phyloP scores from a whole-genome alignment of 2,329 filamentous ascomycete genomes.

The Clonostachys rhizophaga region DNA sequence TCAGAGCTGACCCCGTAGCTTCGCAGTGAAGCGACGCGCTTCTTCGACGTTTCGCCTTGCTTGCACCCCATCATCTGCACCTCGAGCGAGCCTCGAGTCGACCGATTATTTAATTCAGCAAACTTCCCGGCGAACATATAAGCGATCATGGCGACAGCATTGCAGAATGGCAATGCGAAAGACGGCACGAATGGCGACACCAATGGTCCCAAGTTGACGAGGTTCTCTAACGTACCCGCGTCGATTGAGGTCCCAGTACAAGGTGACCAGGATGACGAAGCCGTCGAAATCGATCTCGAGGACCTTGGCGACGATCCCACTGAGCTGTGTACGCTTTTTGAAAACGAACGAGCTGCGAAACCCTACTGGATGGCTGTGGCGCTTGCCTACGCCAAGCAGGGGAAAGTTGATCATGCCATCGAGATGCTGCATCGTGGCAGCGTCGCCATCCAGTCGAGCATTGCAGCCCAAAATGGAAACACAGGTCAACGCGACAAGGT shows the following conservation, averaged over 20 bases:
- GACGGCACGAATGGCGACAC: slow-evolving; percentile 35
- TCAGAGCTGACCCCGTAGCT: too few species aligned
- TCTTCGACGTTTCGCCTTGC: too few species aligned
- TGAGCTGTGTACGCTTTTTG: slow-evolving; percentile 89
- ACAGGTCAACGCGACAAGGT: slow-evolving; percentile 77
- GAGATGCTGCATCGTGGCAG: slow-evolving; percentile 71
- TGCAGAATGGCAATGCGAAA: slow-evolving; percentile 37
- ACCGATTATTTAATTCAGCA: too few species aligned
- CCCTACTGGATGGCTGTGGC: slow-evolving; percentile 98
- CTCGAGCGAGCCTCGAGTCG: too few species aligned
- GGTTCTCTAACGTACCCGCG: slow-evolving; percentile 61
- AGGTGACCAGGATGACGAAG: slow-evolving; percentile 61
- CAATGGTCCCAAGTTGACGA: slow-evolving; percentile 39
- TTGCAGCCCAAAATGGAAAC: slow-evolving; percentile 24
- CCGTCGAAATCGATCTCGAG: slow-evolving; percentile 89
- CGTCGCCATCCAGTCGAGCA: slow-evolving; percentile 62
- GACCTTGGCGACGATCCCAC: slow-evolving; percentile 90
- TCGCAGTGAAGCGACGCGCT: too few species aligned
- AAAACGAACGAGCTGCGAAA: slow-evolving; percentile 88
- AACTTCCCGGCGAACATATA: too few species aligned
- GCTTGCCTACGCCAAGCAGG: slow-evolving; percentile 92
- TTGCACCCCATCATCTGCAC: too few species aligned
- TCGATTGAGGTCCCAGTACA: slow-evolving; percentile 64
- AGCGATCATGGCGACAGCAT: slow-evolving; percentile 18
- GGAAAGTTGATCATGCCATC: slow-evolving; percentile 81